Conservation (phyloP, 2,329 filamentous ascomycete species). For the Colletotrichum shisoi region DNA sequence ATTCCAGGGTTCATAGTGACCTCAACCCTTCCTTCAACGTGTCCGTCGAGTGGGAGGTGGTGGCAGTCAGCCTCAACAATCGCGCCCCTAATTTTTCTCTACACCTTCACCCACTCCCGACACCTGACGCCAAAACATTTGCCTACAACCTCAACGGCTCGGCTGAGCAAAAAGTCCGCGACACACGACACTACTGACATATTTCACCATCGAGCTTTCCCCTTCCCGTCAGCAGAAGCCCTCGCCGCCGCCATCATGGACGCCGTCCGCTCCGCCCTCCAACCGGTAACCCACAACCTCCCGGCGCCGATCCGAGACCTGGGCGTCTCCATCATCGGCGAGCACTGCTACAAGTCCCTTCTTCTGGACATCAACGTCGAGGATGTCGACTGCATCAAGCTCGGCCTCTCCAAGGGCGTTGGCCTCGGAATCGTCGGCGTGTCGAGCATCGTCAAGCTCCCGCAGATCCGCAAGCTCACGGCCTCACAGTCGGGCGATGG, state of each 20-base stretch:
- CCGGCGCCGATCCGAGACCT: constrained; percentile 78
- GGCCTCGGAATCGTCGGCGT: constrained; percentile 93
- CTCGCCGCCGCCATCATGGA: constrained; percentile 60
- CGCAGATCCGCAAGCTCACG: constrained; percentile 93
- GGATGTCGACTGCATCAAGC: constrained; percentile 81
- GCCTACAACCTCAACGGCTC: constrained; percentile 5
- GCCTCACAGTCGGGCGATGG: constrained; percentile 81
- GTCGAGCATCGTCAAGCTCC: constrained; percentile 91
- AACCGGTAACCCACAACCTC: constrained; percentile 75
- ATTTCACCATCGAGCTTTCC: neutral
- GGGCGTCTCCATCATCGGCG: constrained; percentile 80
- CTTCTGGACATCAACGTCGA: constrained; percentile 84
- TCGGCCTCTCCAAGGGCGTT: constrained; percentile 89
- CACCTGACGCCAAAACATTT: neutral
- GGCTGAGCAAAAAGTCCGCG: neutral
- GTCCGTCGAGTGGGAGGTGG: constrained; percentile 30
- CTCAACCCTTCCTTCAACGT: constrained; percentile 39
- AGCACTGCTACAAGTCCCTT: constrained; percentile 83
- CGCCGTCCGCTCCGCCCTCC: constrained; percentile 66
- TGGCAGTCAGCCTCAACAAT: constrained; percentile 30
- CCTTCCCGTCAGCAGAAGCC: constrained; percentile 10
- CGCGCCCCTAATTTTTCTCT: constrained; percentile 16
- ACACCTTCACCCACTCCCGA: neutral
- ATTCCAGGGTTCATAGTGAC: constrained; percentile 37
- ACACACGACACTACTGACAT: neutral